Base-by-base conservation (phyloP, 2,329 filamentous ascomycete species). In the Mollisiaceae sp. region DNA sequence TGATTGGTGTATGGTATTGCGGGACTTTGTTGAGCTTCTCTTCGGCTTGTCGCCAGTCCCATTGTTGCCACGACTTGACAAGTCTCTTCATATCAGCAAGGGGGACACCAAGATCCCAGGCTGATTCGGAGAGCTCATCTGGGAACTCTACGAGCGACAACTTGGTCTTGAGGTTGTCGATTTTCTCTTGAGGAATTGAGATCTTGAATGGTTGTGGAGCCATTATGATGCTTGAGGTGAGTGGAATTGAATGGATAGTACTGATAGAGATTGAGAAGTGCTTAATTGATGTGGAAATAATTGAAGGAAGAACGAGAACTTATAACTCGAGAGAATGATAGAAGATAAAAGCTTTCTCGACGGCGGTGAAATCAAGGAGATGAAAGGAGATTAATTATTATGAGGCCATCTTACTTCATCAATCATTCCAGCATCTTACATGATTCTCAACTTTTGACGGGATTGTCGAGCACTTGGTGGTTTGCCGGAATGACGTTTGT, bases 11-110 rank as follows among this genome's bases (percentile, higher is more conserved):
- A 1, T 78, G 81, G 76, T 82, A 90, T 59, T 91, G 87, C 0
- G 86, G 84, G 36, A 81, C 65, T 45, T 81, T 67, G 72, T 91
- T 91, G 12, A 91, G 74, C 56, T 81, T 79, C 4, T 79, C 76
- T 75, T 91, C 89, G 22, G 83, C 81, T 41, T 79, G 78, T 38
- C 86, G 82, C 89, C 89, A 92, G 74, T 90, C 83, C 72, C 83
- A 87, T 4, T 83, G 77, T 43, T 81, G 78, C 89, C 88, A 91
- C 69, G 85, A 79, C 5, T 79, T 76, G 1, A 82, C 79, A 24
- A 91, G 79, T 11, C 86, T 81, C 71, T 87, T 86, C 65, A 91
- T 77, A 63, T 90, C 87, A 1, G 78, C 76, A 0, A 90, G 75
- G 0, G 88, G 88, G 12, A 84, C 80, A 18, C 89, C 89, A 70